Evolutionary conservation across 352 stramenopile genomes (phyloP).

Genomic region (Elongisporangium anandrum): DNA sequence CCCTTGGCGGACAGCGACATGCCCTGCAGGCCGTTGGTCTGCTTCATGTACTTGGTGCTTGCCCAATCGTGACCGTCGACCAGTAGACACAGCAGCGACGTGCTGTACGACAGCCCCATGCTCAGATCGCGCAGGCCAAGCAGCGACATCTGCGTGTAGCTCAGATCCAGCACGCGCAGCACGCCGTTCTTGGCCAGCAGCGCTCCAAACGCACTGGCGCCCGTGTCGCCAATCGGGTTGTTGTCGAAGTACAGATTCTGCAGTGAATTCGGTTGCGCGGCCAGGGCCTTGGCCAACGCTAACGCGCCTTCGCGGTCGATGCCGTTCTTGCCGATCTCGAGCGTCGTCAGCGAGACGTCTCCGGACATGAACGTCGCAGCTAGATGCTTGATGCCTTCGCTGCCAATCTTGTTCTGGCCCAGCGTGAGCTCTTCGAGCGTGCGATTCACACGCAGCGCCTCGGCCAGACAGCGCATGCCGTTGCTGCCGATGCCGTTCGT

Average conservation of each 20-base stretch:
- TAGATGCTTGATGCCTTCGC: slow-evolving; percentile 48
- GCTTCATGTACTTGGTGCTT: slow-evolving; percentile 83
- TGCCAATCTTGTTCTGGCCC: slow-evolving; percentile 73
- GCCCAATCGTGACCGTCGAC: slow-evolving; percentile 82
- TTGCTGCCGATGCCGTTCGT: slow-evolving; percentile 74
- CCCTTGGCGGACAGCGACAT: slow-evolving; percentile 57
- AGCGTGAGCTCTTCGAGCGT: slow-evolving; percentile 68
- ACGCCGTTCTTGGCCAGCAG: slow-evolving; percentile 68
- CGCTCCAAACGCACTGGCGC: slow-evolving; percentile 59
- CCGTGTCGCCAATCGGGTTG: slow-evolving; percentile 76
- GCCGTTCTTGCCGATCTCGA: slow-evolving; percentile 78
- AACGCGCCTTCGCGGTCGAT: slow-evolving; percentile 67
- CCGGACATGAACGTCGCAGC: slow-evolving; percentile 53
- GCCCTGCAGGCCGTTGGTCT: slow-evolving; percentile 50
- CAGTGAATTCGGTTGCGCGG: slow-evolving; percentile 32
- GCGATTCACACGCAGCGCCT: slow-evolving; percentile 51
- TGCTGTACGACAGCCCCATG: slow-evolving; percentile 58
- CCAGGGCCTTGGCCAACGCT: slow-evolving; percentile 64
- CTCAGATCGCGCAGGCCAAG: slow-evolving; percentile 67
- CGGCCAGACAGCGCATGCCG: slow-evolving; percentile 55
- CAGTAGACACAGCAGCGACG: slow-evolving; percentile 61
- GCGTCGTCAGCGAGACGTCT: slow-evolving; percentile 45
- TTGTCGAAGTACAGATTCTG: slow-evolving; percentile 85
- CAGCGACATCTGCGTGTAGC: slow-evolving; percentile 79
- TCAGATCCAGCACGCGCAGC: slow-evolving; percentile 72